Evolutionary conservation across 192 early-diverging fungal species (phyloP), one percentile per base, ranked within the genome.

Genomic region (Chytriomyces sp.): DNA sequence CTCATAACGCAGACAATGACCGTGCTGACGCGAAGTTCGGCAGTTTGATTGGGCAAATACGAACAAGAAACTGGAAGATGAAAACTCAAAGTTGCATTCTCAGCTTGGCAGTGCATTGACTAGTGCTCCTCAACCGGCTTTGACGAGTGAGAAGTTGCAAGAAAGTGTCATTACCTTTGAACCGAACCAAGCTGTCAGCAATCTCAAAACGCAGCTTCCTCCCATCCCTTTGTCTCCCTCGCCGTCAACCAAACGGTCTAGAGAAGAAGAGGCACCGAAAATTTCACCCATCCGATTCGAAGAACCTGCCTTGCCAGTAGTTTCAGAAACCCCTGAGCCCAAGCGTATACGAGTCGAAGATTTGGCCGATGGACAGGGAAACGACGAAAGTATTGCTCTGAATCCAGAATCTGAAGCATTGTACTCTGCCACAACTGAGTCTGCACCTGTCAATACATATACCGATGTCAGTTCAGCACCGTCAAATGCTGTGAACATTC

Each of bases 211-310:
- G 6, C 60, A 46, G 20, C 13, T 18, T 20, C 35, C 59, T 44
- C 10, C 43, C 7, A 61, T 73, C n/a, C 71, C 73, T 7, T n/a
- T 67, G 7, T 69, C 67, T 1, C 60, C 76, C n/a, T 77, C 76
- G 7, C 76, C 76, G 50, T 64, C 66, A 43, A 45, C 76, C 8
- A 77, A 77, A 48, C 16, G 76, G 3, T 60, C 76, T 7, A 49
- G 76, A 13, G 76, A 77, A 61, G 76, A 69, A 18, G 66, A 67
- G 35, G 63, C 11, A 7, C 16, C 63, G 26, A 64, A 64, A 20
- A 57, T 57, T 18, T 18, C 53, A 20, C 53, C 53, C 53, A 57
- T 57, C 3, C 11, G 13, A 18, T 57, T 57, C 20, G 53, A 57
- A 11, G 53, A 11, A 57, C 13, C 20, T 57, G 11, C 53, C 20